Percentiles rank a stretch among this genome's conserved stretches.
Conservation (phyloP, 208 protist species). For the Naegleria fowleri region DNA sequence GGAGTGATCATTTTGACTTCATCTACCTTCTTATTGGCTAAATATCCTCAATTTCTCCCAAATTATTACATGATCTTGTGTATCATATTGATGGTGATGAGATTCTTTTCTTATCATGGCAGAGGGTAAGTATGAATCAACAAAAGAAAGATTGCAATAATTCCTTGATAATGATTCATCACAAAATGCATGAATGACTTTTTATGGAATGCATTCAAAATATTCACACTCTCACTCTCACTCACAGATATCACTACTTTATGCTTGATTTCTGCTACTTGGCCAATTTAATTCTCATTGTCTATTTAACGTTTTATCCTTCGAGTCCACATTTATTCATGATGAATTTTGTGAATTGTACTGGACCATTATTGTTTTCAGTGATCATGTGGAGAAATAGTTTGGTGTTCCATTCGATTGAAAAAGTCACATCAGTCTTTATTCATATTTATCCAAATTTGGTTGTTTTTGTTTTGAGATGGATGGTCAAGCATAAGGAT, state of each 20-base stretch:
- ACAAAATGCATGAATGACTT: too few species aligned
- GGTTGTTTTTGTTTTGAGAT: conserved; percentile 20
- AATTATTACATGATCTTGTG: background rate
- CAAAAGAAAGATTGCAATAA: too few species aligned
- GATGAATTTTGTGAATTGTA: background rate
- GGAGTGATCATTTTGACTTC: background rate
- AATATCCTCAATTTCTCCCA: background rate
- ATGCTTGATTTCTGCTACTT: conserved; percentile 26
- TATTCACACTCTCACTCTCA: too few species aligned
- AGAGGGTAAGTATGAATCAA: too few species aligned
- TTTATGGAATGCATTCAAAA: too few species aligned
- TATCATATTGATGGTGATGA: background rate
- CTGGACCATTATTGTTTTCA: background rate
- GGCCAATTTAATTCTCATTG: background rate
- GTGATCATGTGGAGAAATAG: conserved; percentile 41
- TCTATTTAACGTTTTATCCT: conserved; percentile 7
- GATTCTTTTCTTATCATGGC: background rate
- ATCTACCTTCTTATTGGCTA: background rate
- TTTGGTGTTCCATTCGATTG: conserved; percentile 40
- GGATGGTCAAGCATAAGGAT: background rate
- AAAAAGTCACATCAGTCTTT: conserved; percentile 44
- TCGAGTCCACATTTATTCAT: background rate
- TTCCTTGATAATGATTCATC: too few species aligned
- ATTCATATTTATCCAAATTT: conserved; percentile 36
- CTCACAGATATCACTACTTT: background rate